Percentiles rank a stretch among this genome's conserved stretches.
phyloP scores from a whole-genome alignment of 495 filamentous ascomycete species.

The Penicillium verhagenii region DNA sequence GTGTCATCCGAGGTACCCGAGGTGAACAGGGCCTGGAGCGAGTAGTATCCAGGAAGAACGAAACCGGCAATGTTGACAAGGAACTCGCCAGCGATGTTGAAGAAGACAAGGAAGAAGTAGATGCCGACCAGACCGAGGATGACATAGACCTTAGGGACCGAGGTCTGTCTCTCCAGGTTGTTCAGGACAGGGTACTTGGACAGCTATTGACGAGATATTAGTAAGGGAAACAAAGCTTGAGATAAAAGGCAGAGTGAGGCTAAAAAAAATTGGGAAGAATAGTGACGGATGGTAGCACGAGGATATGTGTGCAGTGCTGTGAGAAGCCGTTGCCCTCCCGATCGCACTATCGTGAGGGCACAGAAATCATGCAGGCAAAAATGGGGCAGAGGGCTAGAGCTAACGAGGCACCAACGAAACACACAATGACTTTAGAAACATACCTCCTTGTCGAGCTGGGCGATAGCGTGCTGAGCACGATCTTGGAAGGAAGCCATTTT shows the following conservation, averaged over 20 bases:
- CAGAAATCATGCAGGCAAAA: slow-evolving; percentile 17
- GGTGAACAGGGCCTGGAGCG: slow-evolving; percentile 85
- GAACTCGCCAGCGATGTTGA: slow-evolving; percentile 97
- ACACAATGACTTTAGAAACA: slow-evolving; percentile 42
- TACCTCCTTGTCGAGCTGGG: slow-evolving; percentile 97
- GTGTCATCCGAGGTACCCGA: slow-evolving; percentile 82
- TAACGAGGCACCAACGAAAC: slow-evolving; percentile 23
- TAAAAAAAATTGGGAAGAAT: no score
- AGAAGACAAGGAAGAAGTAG: slow-evolving; percentile 98
- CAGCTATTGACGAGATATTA: slow-evolving; percentile 57
- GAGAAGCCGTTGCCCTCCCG: not conserved
- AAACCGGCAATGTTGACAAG: slow-evolving; percentile 97
- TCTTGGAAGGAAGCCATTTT: slow-evolving; percentile 81
- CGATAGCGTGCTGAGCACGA: slow-evolving; percentile 81
- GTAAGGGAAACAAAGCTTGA: not conserved
- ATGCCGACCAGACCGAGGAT: slow-evolving; percentile 79
- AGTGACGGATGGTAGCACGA: not conserved
- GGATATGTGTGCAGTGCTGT: not conserved
- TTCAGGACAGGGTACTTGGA: slow-evolving; percentile 93
- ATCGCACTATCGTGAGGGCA: slow-evolving; percentile 9
- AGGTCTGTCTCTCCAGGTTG: slow-evolving; percentile 95
- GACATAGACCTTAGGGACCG: slow-evolving; percentile 92
- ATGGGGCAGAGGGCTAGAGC: slow-evolving; percentile 19
- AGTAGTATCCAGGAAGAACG: slow-evolving; percentile 92
- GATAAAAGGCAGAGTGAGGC: not conserved